These are phyloP conservation scores for Hericium rajendrae DNA, from an alignment of 768 basidiomycete species.

Conservation along the genomic window DNA sequence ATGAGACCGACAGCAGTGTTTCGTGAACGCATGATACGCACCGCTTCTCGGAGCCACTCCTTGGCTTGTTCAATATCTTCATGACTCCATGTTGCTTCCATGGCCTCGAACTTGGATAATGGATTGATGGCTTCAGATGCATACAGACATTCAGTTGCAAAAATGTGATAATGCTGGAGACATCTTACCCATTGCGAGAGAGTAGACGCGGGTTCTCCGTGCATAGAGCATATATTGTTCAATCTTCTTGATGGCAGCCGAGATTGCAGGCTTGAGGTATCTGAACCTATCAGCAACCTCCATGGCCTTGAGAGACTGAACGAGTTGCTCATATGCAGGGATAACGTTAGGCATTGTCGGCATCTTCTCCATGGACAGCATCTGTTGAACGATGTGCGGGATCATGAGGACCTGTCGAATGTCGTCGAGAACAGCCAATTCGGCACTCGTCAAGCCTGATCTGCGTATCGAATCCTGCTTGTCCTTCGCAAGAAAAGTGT, in stretches of 20 bases:
- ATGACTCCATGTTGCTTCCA: background rate
- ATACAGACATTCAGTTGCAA: background rate
- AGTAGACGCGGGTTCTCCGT: background rate
- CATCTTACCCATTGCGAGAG: background rate
- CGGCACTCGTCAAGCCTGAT: background rate
- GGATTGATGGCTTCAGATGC: background rate
- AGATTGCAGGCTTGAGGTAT: background rate
- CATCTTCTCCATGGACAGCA: background rate
- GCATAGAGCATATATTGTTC: background rate
- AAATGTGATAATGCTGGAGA: background rate
- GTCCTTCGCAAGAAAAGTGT: background rate
- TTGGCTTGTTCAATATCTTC: background rate
- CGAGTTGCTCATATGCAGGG: background rate
- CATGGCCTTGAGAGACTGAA: background rate
- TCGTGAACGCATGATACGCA: background rate
- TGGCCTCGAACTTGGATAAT: background rate
- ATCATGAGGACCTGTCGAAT: background rate
- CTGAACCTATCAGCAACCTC: background rate
- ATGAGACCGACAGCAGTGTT: background rate
- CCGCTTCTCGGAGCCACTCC: background rate
- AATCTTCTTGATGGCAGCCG: background rate
- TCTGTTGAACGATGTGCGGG: constrained; percentile 5
- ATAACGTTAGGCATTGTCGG: background rate
- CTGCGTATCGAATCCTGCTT: background rate
- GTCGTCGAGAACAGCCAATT: background rate